Base-by-base conservation (phyloP, 768 basidiomycete species). In the Termitomyces sp. region DNA sequence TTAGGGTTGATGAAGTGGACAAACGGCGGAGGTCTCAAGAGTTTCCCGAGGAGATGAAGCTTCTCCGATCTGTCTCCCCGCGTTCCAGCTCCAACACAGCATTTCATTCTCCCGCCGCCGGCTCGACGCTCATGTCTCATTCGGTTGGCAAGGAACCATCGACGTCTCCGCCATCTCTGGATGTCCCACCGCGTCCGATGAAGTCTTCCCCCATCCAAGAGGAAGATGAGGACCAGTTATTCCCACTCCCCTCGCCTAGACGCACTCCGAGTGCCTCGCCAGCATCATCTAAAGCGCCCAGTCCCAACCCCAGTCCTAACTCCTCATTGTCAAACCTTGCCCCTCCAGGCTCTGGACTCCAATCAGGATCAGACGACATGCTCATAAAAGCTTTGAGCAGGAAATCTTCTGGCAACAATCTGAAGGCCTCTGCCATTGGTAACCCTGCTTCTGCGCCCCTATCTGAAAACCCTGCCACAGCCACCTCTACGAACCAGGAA, bases 1-100 rank as follows among this genome's bases (percentile, higher is more conserved):
- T 86, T 20, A 80, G 68, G 5, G 85, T 87, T 0, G 87, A 88
- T 59, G 87, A 87, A 65, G 78, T 86, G 4, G 86, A 88, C 61
- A 82, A 77, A 62, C 75, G 83, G 24, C 73, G 82, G 13, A 74
- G 76, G 53, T 78, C 78, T 9, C 70, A 69, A n/a, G 80, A 83
- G 24, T 55, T 65, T 43, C 60, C 60, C 31, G 61, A 61, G 29
- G 67, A 67, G 10, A 54, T 61, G 54, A 58, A 32, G 44, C 56
- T 51, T 27, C 48, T 60, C 53, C 58, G 59, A 43, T 57, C 50
- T 43, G 51, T 52, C 43, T 57, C 59, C 29, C 57, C 64, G 1
- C 53, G 57, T 39, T 51, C 60, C 43, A 53, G 62, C n/a, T 49
- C 60, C 32, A 54, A 61, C 12, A 34, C 56, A 27, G 59, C 46